Evolutionary conservation across 176 grass and related monocot genomes (phyloP).

Genomic region (Avena sativa): DNA sequence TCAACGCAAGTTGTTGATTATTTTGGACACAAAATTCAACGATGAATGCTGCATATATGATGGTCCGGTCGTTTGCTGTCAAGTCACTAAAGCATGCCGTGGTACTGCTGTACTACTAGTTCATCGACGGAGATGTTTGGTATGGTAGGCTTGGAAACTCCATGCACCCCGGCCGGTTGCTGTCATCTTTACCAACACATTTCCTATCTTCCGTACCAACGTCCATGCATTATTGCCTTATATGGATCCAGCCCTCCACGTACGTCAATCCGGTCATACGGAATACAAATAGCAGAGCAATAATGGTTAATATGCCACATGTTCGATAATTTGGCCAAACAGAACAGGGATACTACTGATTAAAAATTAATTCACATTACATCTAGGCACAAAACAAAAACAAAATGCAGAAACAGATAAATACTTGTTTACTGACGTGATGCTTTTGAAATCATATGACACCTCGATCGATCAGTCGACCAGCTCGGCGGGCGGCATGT

Average conservation of each 20-base stretch:
- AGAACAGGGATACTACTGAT: neutral
- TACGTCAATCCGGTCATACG: neutral
- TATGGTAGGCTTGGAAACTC: slow-evolving; percentile 47
- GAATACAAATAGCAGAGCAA: neutral
- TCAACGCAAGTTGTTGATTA: slow-evolving; percentile 12
- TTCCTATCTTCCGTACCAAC: slow-evolving; percentile 9
- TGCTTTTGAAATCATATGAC: neutral
- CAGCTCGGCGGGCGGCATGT: slow-evolving; percentile 46
- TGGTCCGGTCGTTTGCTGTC: slow-evolving; percentile 16
- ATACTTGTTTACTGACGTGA: neutral
- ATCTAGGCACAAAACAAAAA: neutral
- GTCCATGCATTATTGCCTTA: slow-evolving; percentile 8
- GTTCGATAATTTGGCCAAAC: neutral
- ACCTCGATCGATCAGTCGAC: slow-evolving; percentile 28
- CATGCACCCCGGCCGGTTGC: slow-evolving; percentile 19
- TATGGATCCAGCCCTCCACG: neutral
- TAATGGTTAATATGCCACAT: neutral
- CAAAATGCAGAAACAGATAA: neutral
- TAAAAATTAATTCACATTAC: neutral
- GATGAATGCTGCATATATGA: neutral
- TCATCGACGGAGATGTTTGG: slow-evolving; percentile 30
- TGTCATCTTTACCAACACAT: slow-evolving; percentile 7
- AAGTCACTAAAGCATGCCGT: slow-evolving; percentile 34
- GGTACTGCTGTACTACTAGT: neutral
- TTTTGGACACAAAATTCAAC: neutral